Base-by-base conservation (phyloP, 371 early-diverging fungal species). In the Capillidium rhysosporum region DNA sequence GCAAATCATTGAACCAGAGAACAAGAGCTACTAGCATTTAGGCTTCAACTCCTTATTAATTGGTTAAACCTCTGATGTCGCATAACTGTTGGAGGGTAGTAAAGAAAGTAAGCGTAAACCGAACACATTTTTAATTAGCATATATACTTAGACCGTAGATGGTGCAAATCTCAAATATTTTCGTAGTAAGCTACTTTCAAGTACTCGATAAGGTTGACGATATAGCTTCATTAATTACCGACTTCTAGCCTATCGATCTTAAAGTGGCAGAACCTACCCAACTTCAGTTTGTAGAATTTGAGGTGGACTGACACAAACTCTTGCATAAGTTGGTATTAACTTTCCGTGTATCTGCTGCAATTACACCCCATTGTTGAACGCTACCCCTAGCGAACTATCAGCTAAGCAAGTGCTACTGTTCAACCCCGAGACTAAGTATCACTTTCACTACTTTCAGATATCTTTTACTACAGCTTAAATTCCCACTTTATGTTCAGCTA, bases 61-160 rank as follows among this genome's bases (percentile, higher is more conserved):
- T 0, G 66, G 62, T 48, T 9, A 46, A 9, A 7, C 23, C 25
- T 45, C 14, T 26, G 46, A 30, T 46, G 24, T 44, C 29, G 25
- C 18, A 51, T 8, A 18, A 16, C 56, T 68, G 8, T 26, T 56
- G 16, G 61, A 65, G 28, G 49, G 58, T 23, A 57, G 63, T 23
- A 55, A 69, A 1, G 18, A 59, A 23, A 23, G 53, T 10, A 55
- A 44, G 25, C 39, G 34, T 30, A 40, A 52, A 14, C 57, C 62
- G 0, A 46, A 58, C n/a, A 64, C 62, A 21, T 76, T 67, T 53
- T 69, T 64, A 39, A 55, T 85, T 0, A 59, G 65, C 30, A 65
- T 82, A 31, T 78, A 82, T 44, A 65, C 85, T 0, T 89, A 87
- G 89, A 64, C 70, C 0, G 71, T 79, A 25, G 83, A 84, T 0